Evolutionary conservation across 345 rosid species (phyloP).

Genomic region (Iberis pinnata): DNA sequence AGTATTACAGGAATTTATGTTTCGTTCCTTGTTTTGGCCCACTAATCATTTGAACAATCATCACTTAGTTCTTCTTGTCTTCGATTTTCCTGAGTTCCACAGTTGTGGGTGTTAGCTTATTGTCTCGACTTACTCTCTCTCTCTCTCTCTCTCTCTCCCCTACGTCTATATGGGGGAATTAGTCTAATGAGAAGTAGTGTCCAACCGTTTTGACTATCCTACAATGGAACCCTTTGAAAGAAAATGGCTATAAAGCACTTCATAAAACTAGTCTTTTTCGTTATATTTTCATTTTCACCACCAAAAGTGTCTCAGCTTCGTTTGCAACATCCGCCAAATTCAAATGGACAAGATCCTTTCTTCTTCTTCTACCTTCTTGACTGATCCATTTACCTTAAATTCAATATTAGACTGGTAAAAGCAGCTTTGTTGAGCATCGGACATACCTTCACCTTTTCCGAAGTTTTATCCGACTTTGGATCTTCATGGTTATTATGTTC

Average conservation of each 20-base stretch:
- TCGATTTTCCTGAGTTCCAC: slow-evolving; percentile 7
- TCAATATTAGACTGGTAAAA: slow-evolving; percentile 71
- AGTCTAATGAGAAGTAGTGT: slow-evolving; percentile 2
- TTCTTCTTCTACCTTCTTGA: slow-evolving; percentile 16
- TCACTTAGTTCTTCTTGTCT: slow-evolving; percentile 7
- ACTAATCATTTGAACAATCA: slow-evolving; percentile 5
- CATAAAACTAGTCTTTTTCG: not conserved
- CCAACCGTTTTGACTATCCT: no score
- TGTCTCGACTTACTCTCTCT: slow-evolving; percentile 3
- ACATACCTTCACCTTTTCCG: slow-evolving; percentile 91
- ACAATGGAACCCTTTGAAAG: no score
- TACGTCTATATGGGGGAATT: slow-evolving; percentile 1
- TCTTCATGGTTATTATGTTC: slow-evolving; percentile 89
- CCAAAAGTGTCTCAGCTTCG: slow-evolving; percentile 2
- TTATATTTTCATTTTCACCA: slow-evolving; percentile 9
- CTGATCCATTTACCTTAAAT: slow-evolving; percentile 11
- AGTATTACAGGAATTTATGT: slow-evolving; percentile 17
- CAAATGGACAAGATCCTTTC: no score
- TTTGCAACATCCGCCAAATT: no score
- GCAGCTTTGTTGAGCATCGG: slow-evolving; percentile 95
- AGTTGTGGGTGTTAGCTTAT: no score
- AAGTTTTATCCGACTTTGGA: slow-evolving; percentile 94
- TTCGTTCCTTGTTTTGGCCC: slow-evolving; percentile 9
- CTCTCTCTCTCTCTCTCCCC: not conserved
- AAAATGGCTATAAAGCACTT: no score